These are phyloP conservation scores for Colletotrichum liriopes DNA, from an alignment of 2,329 filamentous ascomycete species.

Conservation along the genomic window DNA sequence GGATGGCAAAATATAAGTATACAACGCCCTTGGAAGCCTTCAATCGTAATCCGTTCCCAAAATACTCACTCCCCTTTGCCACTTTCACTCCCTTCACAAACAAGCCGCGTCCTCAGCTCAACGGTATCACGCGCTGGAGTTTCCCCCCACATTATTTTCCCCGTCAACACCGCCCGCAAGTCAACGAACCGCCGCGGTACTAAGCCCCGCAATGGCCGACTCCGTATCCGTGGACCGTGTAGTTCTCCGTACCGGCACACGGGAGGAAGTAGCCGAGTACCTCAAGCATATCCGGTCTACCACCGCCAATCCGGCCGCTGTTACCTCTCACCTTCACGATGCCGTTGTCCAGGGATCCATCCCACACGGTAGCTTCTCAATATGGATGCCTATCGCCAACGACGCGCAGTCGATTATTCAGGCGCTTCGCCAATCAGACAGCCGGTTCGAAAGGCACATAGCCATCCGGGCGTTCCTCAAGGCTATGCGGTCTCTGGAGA, in stretches of 20 bases:
- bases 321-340: slow-evolving; percentile 15
- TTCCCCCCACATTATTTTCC: not conserved
- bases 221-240: slow-evolving; percentile 6
- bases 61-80: not conserved
- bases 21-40: not conserved
- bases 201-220: not conserved
- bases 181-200: not conserved
- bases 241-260: slow-evolving; percentile 10
- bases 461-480: slow-evolving; percentile 10
- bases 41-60: not conserved
- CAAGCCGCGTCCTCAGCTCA: not conserved
- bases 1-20: not conserved
- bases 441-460: not conserved
- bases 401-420: not conserved
- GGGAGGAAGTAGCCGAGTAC: slow-evolving; percentile 8
- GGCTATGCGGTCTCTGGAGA: slow-evolving; percentile 4
- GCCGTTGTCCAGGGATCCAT: slow-evolving; percentile 19
- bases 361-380: slow-evolving; percentile 2
- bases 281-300: slow-evolving; percentile 6
- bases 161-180: not conserved
- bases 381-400: slow-evolving; percentile 10
- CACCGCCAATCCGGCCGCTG: slow-evolving; percentile 1
- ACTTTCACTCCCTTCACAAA: not conserved
- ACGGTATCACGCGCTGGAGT: not conserved
- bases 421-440: not conserved